Base-by-base conservation (phyloP, 179 eudicot genomes). In the Nepenthes alata region DNA sequence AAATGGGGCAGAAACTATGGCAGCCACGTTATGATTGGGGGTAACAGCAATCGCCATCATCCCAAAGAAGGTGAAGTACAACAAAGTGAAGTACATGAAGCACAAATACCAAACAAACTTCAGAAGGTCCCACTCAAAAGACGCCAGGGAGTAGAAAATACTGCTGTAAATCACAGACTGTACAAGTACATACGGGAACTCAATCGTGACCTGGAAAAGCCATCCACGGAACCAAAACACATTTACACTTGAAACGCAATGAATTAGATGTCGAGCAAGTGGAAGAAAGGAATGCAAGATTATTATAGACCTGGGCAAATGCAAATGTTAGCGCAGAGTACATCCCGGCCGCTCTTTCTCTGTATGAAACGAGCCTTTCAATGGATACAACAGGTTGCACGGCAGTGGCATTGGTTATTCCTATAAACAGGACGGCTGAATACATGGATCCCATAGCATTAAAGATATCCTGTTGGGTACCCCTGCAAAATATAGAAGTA, bases 381-480 rank as follows among this genome's bases (percentile, higher is more conserved):
- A 88, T 78, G 12, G 82, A 76, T 16, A 88, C 83, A 55, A 91
- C 97, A 1, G 97, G 97, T 70, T 91, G 97, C 25, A 85, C 95
- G 15, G 96, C 81, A 6, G 91, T 70, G 47, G 91, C 88, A 38
- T 91, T 91, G 64, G 97, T 91, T 49, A 91, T 88, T 62, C 97
- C 97, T 1, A 91, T 88, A 41, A 91, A 91, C 37, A 91, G 69
- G 58, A 91, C 95, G 14, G 96, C 97, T 49, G 97, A 72, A 72
- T 85, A 91, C 86, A 91, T 88, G 14, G 97, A 85, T 63, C 97
- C 97, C 97, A 91, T 88, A 1, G 97, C 97, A 63, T 91, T 91
- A 7, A 74, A 81, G 56, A 91, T 85, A 62, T 88, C 96, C 78
- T 88, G 97, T 65, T 88, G 96, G 2, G 84, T 84, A 41, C 68